Conservation (phyloP, 805 yeast species). For the Cephaloascus albidus region DNA sequence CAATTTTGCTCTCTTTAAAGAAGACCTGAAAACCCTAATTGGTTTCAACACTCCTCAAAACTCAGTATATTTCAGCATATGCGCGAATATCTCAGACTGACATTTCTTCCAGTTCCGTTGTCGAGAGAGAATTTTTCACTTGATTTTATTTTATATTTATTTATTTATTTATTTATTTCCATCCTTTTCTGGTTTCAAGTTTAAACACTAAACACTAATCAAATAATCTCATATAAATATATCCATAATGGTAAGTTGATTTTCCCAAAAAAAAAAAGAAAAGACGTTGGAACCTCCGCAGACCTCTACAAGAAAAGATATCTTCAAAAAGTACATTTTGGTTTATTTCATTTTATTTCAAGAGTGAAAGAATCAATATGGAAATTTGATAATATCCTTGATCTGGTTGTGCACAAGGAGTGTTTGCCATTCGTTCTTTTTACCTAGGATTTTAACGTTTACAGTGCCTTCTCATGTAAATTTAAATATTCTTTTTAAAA, state of each 20-base stretch:
- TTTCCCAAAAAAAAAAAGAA: no score
- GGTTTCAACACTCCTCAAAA: no score
- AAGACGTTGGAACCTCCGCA: conserved; percentile 13
- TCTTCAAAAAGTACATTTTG: no score
- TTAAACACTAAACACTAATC: background rate
- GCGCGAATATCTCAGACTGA: no score
- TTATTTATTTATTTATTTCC: no score
- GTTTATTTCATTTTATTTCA: no score
- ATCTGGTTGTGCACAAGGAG: conserved; percentile 6
- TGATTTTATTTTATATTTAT: no score
- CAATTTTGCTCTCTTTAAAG: no score
- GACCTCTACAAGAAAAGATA: background rate
- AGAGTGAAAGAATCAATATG: no score
- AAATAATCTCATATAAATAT: conserved; percentile 1
- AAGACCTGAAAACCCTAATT: no score
- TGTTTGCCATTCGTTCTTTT: conserved; percentile 9
- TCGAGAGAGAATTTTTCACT: background rate
- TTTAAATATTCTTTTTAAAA: background rate
- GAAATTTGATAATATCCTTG: conserved; percentile 4
- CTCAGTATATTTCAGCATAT: no score
- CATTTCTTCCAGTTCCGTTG: background rate
- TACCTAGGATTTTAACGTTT: background rate
- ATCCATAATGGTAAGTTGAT: conserved; percentile 12
- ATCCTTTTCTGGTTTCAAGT: background rate
- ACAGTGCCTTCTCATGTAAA: background rate